Conservation (phyloP, 371 early-diverging fungal species). For the Syncephalastrum contaminatum region DNA sequence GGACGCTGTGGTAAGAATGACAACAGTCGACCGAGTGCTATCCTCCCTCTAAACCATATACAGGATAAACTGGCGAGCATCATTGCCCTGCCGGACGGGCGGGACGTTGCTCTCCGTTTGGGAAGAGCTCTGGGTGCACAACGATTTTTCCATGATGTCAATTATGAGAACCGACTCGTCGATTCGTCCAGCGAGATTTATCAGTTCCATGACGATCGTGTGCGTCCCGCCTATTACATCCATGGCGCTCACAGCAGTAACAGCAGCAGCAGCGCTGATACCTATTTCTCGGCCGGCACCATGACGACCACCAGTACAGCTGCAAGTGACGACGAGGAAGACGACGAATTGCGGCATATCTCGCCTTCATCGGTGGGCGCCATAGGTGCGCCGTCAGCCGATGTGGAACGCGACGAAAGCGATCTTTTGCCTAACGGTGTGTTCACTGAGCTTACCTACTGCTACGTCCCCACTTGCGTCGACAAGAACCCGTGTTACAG, state of each 20-base stretch:
- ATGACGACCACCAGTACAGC: background rate
- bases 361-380: conserved; percentile 7
- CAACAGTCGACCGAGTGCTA: background rate
- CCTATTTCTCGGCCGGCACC: conserved; percentile 5
- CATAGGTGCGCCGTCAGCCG: conserved; percentile 1
- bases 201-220: conserved; percentile 50
- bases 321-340: conserved; percentile 2
- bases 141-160: conserved; percentile 82
- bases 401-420: background rate
- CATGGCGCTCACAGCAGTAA: conserved; percentile 8
- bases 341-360: conserved; percentile 4
- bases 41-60: background rate
- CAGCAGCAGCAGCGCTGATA: conserved; percentile 5
- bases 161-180: conserved; percentile 69
- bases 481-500: conserved; percentile 75
- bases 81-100: conserved; percentile 65
- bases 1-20: conserved; percentile 63
- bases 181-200: conserved; percentile 76
- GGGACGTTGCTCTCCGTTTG: conserved; percentile 73
- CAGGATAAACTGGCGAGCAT: conserved; percentile 62
- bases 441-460: conserved; percentile 28
- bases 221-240: background rate
- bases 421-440: conserved; percentile 37
- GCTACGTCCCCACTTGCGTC: conserved; percentile 77
- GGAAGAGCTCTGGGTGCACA: conserved; percentile 82